Evolutionary conservation across 148 eudicot genomes (phyloP), one percentile per base, ranked within the genome.

Genomic region (Rhododendron griersonianum): DNA sequence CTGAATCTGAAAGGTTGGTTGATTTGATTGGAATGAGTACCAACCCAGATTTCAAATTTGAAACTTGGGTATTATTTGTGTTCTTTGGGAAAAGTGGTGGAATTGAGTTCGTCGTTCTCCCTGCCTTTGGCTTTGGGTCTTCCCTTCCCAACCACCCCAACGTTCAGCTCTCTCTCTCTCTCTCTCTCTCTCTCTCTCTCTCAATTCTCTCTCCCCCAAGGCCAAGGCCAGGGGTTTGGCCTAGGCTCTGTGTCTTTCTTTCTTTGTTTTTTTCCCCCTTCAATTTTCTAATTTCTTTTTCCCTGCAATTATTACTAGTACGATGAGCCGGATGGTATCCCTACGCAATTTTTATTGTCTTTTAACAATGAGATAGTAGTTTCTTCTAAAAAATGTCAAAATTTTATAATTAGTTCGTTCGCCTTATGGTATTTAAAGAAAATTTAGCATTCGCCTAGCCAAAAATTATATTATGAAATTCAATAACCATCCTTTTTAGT

Each of bases 31-130:
- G 45, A 50, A n/a, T 82, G 69, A 23, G 41, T 15, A 28, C 10
- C 19, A 23, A 23, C 41, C 57, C 8, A 84, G n/a, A 84, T 51
- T 76, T 84, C 86, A 51, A 84, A 76, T 75, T 53, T 39, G n/a
- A 55, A 84, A 45, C 57, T 75, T 75, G 73, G 80, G 23, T 74
- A 16, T n/a, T 25, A 67, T 15, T 55, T 59, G 25, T 65, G 5
- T 55, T 9, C 37, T 61, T 39, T n/a, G 84, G 84, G 16, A 39
- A 13, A 37, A 39, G 41, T 48, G 50, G 25, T 50, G 21, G n/a
- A 63, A 51, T 84, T 84, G 71, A 23, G 15, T 44, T 37, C 71
- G 71, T 10, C 85, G 25, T 41, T 18, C 28, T 19, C 28, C 35
- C 35, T 21, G 8, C 57, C 57, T 48, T n/a, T 1, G 78, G 78